Evolutionary conservation across 805 yeast genomes (phyloP).

Genomic region (Suhomyces sp.): DNA sequence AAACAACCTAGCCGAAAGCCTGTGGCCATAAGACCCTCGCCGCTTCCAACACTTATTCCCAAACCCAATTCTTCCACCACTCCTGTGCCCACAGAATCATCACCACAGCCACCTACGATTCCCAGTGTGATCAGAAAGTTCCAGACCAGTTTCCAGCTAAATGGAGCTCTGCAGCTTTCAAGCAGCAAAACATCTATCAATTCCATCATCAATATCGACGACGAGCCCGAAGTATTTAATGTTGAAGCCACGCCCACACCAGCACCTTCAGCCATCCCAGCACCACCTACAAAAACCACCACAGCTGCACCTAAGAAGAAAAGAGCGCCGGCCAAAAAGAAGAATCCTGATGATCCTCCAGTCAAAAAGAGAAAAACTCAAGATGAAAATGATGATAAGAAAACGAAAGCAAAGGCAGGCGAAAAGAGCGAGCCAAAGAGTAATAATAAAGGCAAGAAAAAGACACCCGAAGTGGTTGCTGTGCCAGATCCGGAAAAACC

Average conservation of each 20-base stretch:
- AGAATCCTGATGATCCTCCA: constrained; percentile 2
- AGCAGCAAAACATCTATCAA: constrained; percentile 36
- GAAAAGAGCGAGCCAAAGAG: constrained; percentile 9
- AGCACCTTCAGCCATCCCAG: constrained; percentile 5
- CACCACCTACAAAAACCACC: constrained; percentile 6
- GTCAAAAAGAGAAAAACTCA: constrained; percentile 9
- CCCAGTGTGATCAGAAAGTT: constrained; percentile 29
- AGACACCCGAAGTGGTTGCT: constrained; percentile 16
- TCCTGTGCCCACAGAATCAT: constrained; percentile 5
- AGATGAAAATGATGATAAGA: constrained; percentile 9
- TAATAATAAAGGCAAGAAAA: constrained; percentile 14
- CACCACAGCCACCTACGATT: constrained; percentile 1
- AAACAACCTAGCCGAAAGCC: constrained; percentile 3
- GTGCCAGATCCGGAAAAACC: constrained; percentile 12
- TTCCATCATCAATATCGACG: constrained; percentile 40
- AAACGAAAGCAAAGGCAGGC: constrained; percentile 9
- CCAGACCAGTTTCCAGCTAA: constrained; percentile 28
- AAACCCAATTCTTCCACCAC: constrained; percentile 12
- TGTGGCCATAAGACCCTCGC: constrained; percentile 8
- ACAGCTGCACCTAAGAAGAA: constrained; percentile 13
- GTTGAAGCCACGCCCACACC: constrained; percentile 1
- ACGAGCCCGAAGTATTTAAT: constrained; percentile 13
- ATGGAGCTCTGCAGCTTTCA: not conserved
- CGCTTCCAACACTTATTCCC: constrained; percentile 18
- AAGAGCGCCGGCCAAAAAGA: constrained; percentile 2